Evolutionary conservation across 2,329 filamentous ascomycete species (phyloP), one percentile per base, ranked within the genome.

Genomic region (Penicillium rolfsii): DNA sequence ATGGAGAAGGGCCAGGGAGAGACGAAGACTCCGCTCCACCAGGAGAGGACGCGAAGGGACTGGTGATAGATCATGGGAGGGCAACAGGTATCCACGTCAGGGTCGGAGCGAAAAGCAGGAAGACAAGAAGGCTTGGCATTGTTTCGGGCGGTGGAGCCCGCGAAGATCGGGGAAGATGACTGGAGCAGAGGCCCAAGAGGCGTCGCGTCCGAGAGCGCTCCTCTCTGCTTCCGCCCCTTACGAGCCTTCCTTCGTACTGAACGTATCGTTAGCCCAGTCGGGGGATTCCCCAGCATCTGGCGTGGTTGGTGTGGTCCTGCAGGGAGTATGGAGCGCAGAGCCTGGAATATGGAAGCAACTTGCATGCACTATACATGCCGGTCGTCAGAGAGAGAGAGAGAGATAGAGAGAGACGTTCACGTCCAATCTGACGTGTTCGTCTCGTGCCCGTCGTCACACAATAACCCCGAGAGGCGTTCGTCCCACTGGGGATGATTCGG

Each of bases 51-150:
- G 16, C 14, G 38, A 8, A 22, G 48, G 28, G 11, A n/a, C n/a
- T 24, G 36, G 22, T 8, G 24, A 16, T 22, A 22, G 19, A 22
- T 22, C 19, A 36, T 24, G 16, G 22, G 50, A 12, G 6, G n/a
- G 12, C 36, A 4, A 22, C 36, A 4, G 16, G 36, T 12, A 53
- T 36, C 35, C 33, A 40, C 26, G 26, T 53, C 50, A 40, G 50
- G 36, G 35, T 26, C 33, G 38, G 52, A 55, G 14, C 24, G 16
- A 45, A 26, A 45, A 26, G 38, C 33, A 28, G 50, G 22, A n/a
- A 26, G 11, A 38, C 52, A 26, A 55, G 40, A 22, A 2, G 58
- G 64, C 70, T 72, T 72, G 70, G 70, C 70, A 60, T 57, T 56
- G 58, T 65, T 64, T 65, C 49, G 48, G 40, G 58, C 59, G 58